These are phyloP conservation scores for Taiozyma onychis DNA, from an alignment of 1,139 yeast genomes.

Conservation along the genomic window DNA sequence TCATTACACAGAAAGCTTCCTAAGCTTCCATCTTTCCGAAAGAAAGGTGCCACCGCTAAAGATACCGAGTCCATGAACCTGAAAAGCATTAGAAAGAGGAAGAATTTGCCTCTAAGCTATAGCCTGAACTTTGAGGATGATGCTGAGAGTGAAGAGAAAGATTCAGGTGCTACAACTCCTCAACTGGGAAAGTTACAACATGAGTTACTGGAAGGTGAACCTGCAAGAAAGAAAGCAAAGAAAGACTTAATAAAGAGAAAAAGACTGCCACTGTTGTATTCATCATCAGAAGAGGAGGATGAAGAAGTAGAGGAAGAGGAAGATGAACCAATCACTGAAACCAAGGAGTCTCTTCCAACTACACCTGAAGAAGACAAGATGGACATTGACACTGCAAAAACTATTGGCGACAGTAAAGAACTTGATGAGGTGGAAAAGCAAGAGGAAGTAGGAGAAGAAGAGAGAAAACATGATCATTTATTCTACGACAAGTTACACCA, in stretches of 20 bases:
- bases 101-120: constrained; percentile 62
- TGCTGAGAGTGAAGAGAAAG: constrained; percentile 34
- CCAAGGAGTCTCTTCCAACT: constrained; percentile 26
- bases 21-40: constrained; percentile 45
- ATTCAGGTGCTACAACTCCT: constrained; percentile 38
- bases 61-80: constrained; percentile 1
- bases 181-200: constrained; percentile 17
- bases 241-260: not conserved
- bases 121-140: constrained; percentile 56
- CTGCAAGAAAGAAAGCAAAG: constrained; percentile 17
- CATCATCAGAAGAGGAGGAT: constrained; percentile 27
- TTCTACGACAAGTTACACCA: constrained; percentile 37
- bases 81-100: constrained; percentile 11
- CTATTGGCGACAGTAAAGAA: not conserved
- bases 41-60: constrained; percentile 24
- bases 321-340: constrained; percentile 13
- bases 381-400: constrained; percentile 10
- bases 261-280: constrained; percentile 12
- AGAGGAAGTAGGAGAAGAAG: constrained; percentile 7
- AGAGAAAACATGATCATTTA: constrained; percentile 10
- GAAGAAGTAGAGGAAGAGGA: constrained; percentile 33
- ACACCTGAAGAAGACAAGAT: constrained; percentile 29
- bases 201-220: constrained; percentile 25
- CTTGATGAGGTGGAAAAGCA: constrained; percentile 1
- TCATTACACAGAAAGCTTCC: constrained; percentile 19